Conservation (phyloP, 306 rosid species). For the Mimosa pudica region DNA sequence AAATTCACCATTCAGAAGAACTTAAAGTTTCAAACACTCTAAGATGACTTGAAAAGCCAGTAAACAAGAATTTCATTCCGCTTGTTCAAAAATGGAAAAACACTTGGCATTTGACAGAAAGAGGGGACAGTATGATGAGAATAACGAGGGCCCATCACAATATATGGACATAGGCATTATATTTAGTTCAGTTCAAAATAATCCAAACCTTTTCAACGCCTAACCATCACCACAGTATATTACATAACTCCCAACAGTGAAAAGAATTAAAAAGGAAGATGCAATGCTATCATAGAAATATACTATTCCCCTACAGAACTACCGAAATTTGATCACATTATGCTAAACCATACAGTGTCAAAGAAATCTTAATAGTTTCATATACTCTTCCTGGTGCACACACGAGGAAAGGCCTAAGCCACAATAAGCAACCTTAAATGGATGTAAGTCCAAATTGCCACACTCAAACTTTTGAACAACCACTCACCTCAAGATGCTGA, state of each 20-base stretch:
- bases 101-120: background rate
- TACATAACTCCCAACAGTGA: no score
- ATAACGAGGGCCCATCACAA: background rate
- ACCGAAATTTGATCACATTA: background rate
- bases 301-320: background rate
- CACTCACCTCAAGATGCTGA: slow-evolving; percentile 94
- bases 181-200: background rate
- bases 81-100: background rate
- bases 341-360: background rate
- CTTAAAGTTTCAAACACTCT: background rate
- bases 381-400: background rate
- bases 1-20: background rate
- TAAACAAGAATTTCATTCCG: background rate
- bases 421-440: slow-evolving; percentile 6
- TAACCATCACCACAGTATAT: background rate
- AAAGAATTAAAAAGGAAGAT: background rate
- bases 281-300: background rate
- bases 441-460: background rate
- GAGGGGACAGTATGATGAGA: no score
- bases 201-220: background rate
- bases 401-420: no score
- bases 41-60: background rate
- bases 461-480: background rate
- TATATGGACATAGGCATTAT: background rate
- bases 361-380: background rate